A percentile compares a stretch with the other conserved stretches of the same genome.
phyloP scores from a whole-genome alignment of 2,329 filamentous ascomycete genomes.

The Aspergillus carbonarius region DNA sequence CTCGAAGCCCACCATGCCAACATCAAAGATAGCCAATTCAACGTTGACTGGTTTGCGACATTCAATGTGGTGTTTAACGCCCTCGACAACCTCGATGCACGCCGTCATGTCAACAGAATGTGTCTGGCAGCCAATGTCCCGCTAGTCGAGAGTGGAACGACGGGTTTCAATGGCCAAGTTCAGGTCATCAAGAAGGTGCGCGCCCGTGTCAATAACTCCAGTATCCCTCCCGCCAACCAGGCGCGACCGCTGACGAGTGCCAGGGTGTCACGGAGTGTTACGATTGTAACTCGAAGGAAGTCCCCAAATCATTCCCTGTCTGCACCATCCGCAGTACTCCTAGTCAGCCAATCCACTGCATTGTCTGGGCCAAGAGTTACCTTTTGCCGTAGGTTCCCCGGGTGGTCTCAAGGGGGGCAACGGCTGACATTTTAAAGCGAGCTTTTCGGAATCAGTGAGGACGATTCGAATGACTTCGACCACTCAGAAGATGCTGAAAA shows the following conservation, averaged over 20 bases:
- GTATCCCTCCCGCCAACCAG: not conserved
- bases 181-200: slow-evolving; percentile 84
- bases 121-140: slow-evolving; percentile 88
- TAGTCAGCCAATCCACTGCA: slow-evolving; percentile 95
- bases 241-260: slow-evolving; percentile 11
- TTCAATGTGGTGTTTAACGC: slow-evolving; percentile 95
- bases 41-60: slow-evolving; percentile 78
- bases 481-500: slow-evolving; percentile 79
- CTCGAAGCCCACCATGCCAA: slow-evolving; percentile 90
- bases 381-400: slow-evolving; percentile 64
- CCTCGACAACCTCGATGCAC: slow-evolving; percentile 89
- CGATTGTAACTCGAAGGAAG: slow-evolving; percentile 86
- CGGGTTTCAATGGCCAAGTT: slow-evolving; percentile 95
- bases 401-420: too few relatives aligned
- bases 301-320: slow-evolving; percentile 89
- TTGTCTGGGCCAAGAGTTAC: slow-evolving; percentile 98
- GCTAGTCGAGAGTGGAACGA: slow-evolving; percentile 93
- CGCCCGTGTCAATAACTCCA: not conserved
- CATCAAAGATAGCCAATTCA: slow-evolving; percentile 87
- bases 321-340: slow-evolving; percentile 97
- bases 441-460: slow-evolving; percentile 88
- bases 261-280: slow-evolving; percentile 87
- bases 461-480: slow-evolving; percentile 76
- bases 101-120: slow-evolving; percentile 96
- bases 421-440: slow-evolving; percentile 54